Base-by-base conservation (phyloP, 2,329 filamentous ascomycete genomes). In the Tolypocladium tundrense region DNA sequence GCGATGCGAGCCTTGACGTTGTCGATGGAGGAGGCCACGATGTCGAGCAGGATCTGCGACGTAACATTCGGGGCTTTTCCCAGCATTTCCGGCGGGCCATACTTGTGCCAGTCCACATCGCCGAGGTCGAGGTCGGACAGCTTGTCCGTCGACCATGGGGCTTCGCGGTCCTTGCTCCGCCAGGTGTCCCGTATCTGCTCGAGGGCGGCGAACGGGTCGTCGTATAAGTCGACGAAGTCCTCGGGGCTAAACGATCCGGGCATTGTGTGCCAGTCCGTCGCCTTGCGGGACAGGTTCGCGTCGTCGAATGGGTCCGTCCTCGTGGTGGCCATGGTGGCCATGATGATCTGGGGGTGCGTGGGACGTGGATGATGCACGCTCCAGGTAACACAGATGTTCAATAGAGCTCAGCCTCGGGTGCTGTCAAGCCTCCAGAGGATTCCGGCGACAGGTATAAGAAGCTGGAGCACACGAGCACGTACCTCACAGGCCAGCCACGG, bases 21-120 rank as follows among this genome's bases (percentile, higher is more conserved):
- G 6, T 75, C 72, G 21, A 83, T 72, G 2, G 80, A 80, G 1
- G 72, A 64, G 16, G 68, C 62, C 11, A 82, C 63, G 19, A 83
- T 63, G 8, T 73, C 68, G 4, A 68, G 61, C 1, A 82, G 67
- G 9, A 76, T 66, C 4, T 75, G 70, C 2, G 75, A 74, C 0
- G 71, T 71, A 56, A 72, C 63, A 42, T 73, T 72, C 19, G 73
- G 70, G 0, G 69, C 63, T 37, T 73, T 69, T 5, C 59, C 67
- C 8, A 84, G 65, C 0, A 71, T 73, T 13, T 65, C 62, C 0
- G 81, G 81, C 4, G 78, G 77, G 3, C 74, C 71, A 60, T 79
- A 80, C 55, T 72, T 67, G 42, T 69, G 73, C 77, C 79, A 82
- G 63, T 79, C 74, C 40, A 74, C 67, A 3, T 68, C 61, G 4